Base-by-base conservation (phyloP, 176 grass and related monocot species). In the Oryza glaberrima region DNA sequence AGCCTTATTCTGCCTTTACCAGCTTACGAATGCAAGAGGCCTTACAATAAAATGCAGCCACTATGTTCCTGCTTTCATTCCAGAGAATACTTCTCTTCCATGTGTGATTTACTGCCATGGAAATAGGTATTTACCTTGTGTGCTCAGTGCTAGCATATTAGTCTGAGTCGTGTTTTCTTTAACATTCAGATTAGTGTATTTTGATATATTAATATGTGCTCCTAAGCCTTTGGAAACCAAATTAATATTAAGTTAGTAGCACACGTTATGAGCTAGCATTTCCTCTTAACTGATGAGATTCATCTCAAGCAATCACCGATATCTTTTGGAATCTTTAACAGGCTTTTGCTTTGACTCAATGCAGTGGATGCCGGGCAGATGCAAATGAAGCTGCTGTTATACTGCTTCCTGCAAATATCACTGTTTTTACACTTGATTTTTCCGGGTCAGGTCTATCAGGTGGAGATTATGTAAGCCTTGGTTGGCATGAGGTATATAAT, bases 31-130 rank as follows among this genome's bases (percentile, higher is more conserved):
- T 88, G 80, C 69, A 73, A 93, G 96, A 83, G 93, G 88, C 54
- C 78, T 94, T 85, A 89, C 82, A 20, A 88, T 98, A 73, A 92
- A 98, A 80, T 98, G 96, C 89, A 98, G 96, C 82, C 96, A 98
- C 81, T 98, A 98, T 85, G 81, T 98, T 87, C 96, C 96, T 9
- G 80, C 82, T 83, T 84, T 73, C 49, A 23, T 94, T 65, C 87
- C 89, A 81, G 93, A 94, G 38, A 94, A 87, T 47, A 90, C 81
- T 48, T 60, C 81, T 67, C 93, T 98, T 75, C 96, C 93, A 77
- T 98, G 93, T 79, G 96, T 98, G 80, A 80, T 95, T 81, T 98
- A 98, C 70, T 98, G 96, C 70, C 96, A 98, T 28, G 96, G 96
- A 85, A 98, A 98, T 90, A 98, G 96, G 96, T 98, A 81, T 25